Percentiles rank a stretch among this genome's conserved stretches.
phyloP scores from a whole-genome alignment of 2,329 filamentous ascomycete genomes.

The Pseudogymnoascus sp. region DNA sequence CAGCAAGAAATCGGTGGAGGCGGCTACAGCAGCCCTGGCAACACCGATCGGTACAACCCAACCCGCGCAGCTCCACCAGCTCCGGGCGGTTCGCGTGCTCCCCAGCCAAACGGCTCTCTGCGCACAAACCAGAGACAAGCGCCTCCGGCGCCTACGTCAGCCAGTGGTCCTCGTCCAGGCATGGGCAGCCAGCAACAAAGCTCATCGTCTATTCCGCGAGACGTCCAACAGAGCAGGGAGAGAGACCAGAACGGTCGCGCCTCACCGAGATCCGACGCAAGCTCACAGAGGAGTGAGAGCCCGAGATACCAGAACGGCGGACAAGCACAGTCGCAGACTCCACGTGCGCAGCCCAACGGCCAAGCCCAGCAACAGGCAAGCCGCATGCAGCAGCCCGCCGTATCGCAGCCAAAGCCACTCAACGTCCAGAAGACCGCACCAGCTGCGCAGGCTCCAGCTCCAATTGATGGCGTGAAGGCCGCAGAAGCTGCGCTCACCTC shows the following conservation, averaged over 20 bases:
- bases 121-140: constrained; percentile 68
- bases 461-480: constrained; percentile 69
- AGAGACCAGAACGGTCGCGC: constrained; percentile 22
- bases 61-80: constrained; percentile 76
- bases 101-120: constrained; percentile 45
- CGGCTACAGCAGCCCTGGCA: constrained; percentile 35
- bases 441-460: constrained; percentile 34
- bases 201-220: constrained; percentile 36
- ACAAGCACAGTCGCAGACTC: constrained; percentile 17
- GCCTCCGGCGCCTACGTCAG: constrained; percentile 58
- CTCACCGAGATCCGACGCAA: constrained; percentile 37
- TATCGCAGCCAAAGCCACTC: constrained; percentile 59
- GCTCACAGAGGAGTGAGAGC: constrained; percentile 23
- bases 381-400: constrained; percentile 46
- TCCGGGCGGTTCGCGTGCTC: constrained; percentile 47
- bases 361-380: constrained; percentile 40
- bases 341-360: constrained; percentile 41
- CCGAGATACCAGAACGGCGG: constrained; percentile 36
- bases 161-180: constrained; percentile 38
- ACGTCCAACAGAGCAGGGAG: constrained; percentile 15
- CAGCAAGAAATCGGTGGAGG: constrained; percentile 81
- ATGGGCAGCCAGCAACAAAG: constrained; percentile 42
- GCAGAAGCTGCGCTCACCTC: constrained; percentile 83
- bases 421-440: constrained; percentile 52
- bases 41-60: constrained; percentile 70